phyloP scores from a whole-genome alignment of 129 eudicot genomes.

The Artemisia argyi region DNA sequence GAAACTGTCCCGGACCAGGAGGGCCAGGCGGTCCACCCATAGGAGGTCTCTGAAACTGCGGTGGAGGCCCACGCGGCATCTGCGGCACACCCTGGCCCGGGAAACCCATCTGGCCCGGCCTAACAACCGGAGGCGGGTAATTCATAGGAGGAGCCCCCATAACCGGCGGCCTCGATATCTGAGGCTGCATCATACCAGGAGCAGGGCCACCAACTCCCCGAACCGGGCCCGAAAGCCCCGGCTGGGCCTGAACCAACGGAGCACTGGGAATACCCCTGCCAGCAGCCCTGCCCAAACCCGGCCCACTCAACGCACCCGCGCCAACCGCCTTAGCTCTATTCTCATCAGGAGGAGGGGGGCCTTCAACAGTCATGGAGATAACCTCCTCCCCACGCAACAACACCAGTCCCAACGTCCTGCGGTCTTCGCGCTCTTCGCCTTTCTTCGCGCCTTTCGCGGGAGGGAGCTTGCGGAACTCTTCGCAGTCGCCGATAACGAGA shows the following conservation, averaged over 20 bases:
- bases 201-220: constrained; percentile 94
- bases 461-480: constrained; percentile 87
- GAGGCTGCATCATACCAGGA: constrained; percentile 97
- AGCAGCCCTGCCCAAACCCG: constrained; percentile 81
- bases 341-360: constrained; percentile 97
- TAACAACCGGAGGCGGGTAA: constrained; percentile 57
- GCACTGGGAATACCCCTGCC: constrained; percentile 78
- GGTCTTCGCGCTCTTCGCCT: constrained; percentile 76
- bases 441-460: constrained; percentile 66
- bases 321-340: constrained; percentile 59
- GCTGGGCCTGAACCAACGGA: constrained; percentile 75
- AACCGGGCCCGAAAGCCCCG: constrained; percentile 90
- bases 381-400: constrained; percentile 90
- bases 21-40: constrained; percentile 49
- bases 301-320: constrained; percentile 63
- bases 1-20: constrained; percentile 54
- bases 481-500: constrained; percentile 97
- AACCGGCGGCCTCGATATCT: constrained; percentile 70
- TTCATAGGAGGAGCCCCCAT: constrained; percentile 25
- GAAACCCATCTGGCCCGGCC: constrained; percentile 59
- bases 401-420: constrained; percentile 88
- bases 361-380: constrained; percentile 92
- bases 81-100: constrained; percentile 54
- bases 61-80: constrained; percentile 63
- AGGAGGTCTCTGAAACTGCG: constrained; percentile 51